Conservation (phyloP, 257 asterid species). For the Solanum megistacrolobum region DNA sequence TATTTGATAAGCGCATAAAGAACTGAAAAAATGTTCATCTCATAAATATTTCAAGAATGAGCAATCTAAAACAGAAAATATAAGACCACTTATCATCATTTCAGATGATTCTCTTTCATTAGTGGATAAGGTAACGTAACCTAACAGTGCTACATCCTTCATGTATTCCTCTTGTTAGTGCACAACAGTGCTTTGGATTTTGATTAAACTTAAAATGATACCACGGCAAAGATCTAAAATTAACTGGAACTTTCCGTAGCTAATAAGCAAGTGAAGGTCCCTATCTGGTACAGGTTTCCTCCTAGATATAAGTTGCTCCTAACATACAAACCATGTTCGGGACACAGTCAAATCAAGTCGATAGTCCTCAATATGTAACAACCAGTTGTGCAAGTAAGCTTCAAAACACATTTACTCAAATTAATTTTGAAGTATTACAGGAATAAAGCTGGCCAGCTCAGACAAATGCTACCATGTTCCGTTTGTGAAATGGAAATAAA, state of each 20-base stretch:
- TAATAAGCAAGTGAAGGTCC: background rate
- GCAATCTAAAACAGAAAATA: background rate
- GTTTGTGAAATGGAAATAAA: background rate
- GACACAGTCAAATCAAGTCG: background rate
- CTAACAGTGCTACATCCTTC: background rate
- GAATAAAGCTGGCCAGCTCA: background rate
- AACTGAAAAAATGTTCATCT: background rate
- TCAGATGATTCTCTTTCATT: background rate
- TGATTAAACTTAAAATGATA: background rate
- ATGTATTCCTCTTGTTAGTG: background rate
- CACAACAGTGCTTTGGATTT: background rate
- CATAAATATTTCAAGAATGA: background rate
- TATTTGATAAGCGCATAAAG: background rate
- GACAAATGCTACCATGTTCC: background rate
- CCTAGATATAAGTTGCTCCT: background rate
- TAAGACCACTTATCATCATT: background rate
- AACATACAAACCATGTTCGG: background rate
- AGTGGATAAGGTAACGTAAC: background rate
- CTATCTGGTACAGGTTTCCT: background rate
- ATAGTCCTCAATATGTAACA: background rate
- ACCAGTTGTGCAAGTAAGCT: background rate
- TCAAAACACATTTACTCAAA: background rate
- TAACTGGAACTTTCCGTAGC: background rate
- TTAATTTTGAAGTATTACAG: background rate
- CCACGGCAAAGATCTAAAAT: background rate